Evolutionary conservation across 345 rosid species (phyloP).

Genomic region (Litchi chinensis): DNA sequence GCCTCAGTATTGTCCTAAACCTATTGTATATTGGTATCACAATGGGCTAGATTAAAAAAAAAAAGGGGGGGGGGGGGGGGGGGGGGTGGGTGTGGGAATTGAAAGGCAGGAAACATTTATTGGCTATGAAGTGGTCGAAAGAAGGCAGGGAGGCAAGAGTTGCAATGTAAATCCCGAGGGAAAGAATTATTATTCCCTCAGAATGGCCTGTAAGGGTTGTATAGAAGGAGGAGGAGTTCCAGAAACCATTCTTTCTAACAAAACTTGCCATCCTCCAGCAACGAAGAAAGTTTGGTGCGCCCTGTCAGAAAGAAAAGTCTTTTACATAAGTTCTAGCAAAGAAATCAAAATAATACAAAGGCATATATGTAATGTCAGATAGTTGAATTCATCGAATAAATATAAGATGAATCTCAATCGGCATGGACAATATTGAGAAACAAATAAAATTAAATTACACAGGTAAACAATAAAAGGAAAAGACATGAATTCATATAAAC

Average conservation of each 20-base stretch:
- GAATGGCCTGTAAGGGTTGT: slow-evolving; percentile 20
- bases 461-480: no score
- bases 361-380: no score
- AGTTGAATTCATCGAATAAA: no score
- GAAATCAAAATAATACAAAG: background rate
- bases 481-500: no score
- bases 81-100: no score
- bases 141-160: background rate
- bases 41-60: background rate
- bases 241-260: background rate
- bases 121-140: slow-evolving; percentile 6
- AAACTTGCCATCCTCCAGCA: background rate
- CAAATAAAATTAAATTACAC: no score
- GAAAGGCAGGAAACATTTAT: slow-evolving; percentile 19
- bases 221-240: background rate
- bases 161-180: slow-evolving; percentile 13
- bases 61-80: no score
- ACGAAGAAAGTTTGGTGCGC: background rate
- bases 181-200: slow-evolving; percentile 7
- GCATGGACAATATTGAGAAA: no score
- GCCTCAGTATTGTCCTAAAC: background rate
- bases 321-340: background rate
- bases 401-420: no score
- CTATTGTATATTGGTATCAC: background rate
- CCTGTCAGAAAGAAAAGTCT: background rate